These are phyloP conservation scores for Aspergillus hancockii DNA, from an alignment of 495 filamentous ascomycete species.

Conservation along the genomic window DNA sequence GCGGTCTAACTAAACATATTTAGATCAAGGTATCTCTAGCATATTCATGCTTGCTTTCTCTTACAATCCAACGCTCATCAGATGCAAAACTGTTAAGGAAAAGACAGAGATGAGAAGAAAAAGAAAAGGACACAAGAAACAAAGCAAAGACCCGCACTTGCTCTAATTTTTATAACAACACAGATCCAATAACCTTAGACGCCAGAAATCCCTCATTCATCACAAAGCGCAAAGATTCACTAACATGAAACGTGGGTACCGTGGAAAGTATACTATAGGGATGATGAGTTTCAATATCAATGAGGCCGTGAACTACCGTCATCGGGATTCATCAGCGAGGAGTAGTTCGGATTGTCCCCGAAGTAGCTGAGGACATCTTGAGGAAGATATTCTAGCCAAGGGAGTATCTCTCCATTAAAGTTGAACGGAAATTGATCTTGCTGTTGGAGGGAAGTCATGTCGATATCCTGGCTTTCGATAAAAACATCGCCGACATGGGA, in stretches of 20 bases:
- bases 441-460: constrained; percentile 54
- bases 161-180: constrained; percentile 15
- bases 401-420: constrained; percentile 58
- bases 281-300: constrained; percentile 23
- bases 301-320: constrained; percentile 29
- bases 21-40: background rate
- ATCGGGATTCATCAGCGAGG: constrained; percentile 36
- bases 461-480: constrained; percentile 71
- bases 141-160: background rate
- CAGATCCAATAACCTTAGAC: constrained; percentile 14
- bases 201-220: constrained; percentile 14
- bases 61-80: background rate
- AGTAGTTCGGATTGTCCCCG: constrained; percentile 43
- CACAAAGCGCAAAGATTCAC: constrained; percentile 16
- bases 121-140: no score
- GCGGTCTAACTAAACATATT: background rate
- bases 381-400: constrained; percentile 70
- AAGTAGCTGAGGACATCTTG: constrained; percentile 61
- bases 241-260: constrained; percentile 19
- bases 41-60: background rate
- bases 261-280: constrained; percentile 23
- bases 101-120: background rate
- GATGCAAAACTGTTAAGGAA: background rate
- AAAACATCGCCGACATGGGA: constrained; percentile 56
- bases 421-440: constrained; percentile 44